These are phyloP conservation scores for Leccinum ochraceum DNA, from an alignment of 768 basidiomycete genomes.

Conservation along the genomic window DNA sequence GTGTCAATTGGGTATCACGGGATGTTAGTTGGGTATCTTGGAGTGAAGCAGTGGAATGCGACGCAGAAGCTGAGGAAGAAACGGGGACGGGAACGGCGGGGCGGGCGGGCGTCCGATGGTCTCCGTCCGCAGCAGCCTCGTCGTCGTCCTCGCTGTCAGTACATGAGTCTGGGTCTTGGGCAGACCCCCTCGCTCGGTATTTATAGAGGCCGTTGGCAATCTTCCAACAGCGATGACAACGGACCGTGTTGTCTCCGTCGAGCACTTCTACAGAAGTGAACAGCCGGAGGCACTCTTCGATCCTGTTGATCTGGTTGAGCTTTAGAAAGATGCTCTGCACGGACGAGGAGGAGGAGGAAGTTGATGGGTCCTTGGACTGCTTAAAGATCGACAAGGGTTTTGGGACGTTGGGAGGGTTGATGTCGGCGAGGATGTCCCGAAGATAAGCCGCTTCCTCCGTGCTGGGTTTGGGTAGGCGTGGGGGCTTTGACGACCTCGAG, in stretches of 20 bases:
- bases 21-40: constrained; percentile 28
- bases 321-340: constrained; percentile 30
- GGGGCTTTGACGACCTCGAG: constrained; percentile 40
- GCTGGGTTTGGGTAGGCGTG: constrained; percentile 54
- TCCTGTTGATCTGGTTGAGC: constrained; percentile 28
- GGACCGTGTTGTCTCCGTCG: constrained; percentile 93
- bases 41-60: constrained; percentile 42
- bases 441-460: constrained; percentile 66
- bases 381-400: constrained; percentile 55
- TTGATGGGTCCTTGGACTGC: constrained; percentile 33
- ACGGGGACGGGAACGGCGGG: constrained; percentile 8
- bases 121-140: constrained; percentile 24
- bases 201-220: constrained; percentile 68
- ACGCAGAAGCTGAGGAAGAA: constrained; percentile 17
- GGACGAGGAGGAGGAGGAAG: constrained; percentile 11
- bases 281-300: constrained; percentile 76
- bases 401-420: constrained; percentile 42
- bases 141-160: constrained; percentile 36
- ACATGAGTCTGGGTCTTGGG: constrained; percentile 31
- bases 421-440: constrained; percentile 66
- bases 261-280: constrained; percentile 94
- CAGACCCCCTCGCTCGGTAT: constrained; percentile 24
- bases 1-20: constrained; percentile 33
- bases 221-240: constrained; percentile 94
- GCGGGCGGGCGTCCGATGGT: constrained; percentile 31